Evolutionary conservation across 352 stramenopile species (phyloP).

Genomic region (Pythium folliculosum): DNA sequence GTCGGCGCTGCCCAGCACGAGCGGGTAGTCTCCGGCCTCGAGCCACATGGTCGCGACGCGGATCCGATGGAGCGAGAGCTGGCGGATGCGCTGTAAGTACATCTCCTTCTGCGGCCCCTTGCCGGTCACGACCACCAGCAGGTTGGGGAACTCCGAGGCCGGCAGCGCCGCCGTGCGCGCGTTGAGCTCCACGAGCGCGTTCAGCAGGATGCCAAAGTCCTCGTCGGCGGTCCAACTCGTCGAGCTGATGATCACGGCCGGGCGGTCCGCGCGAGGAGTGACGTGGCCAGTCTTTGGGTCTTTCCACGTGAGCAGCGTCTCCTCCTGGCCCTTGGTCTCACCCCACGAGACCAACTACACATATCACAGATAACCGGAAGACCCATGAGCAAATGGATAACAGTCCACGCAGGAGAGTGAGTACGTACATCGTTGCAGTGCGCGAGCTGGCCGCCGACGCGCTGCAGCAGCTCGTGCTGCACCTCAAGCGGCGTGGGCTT

Average conservation of each 20-base stretch:
- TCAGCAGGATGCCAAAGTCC: slow-evolving; percentile 97
- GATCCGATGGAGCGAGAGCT: slow-evolving; percentile 77
- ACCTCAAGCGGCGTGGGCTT: slow-evolving; percentile 74
- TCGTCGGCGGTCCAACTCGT: slow-evolving; percentile 99
- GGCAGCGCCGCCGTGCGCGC: slow-evolving; percentile 43
- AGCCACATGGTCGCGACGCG: slow-evolving; percentile 96
- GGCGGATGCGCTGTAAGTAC: slow-evolving; percentile 85
- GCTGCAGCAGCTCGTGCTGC: slow-evolving; percentile 90
- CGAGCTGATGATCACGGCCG: slow-evolving; percentile 89
- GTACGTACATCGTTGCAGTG: slow-evolving; percentile 74
- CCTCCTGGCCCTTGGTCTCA: slow-evolving; percentile 23
- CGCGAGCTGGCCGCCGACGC: slow-evolving; percentile 69
- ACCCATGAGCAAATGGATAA: not conserved
- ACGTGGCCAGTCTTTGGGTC: slow-evolving; percentile 30
- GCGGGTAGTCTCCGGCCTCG: slow-evolving; percentile 95
- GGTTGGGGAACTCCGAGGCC: slow-evolving; percentile 59
- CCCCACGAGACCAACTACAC: slow-evolving; percentile 28
- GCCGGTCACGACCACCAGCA: slow-evolving; percentile 96
- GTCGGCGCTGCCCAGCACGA: slow-evolving; percentile 93
- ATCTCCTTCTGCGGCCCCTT: slow-evolving; percentile 95
- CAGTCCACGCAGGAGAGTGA: not conserved
- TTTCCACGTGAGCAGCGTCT: slow-evolving; percentile 67
- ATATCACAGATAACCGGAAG: not conserved
- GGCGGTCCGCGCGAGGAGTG: slow-evolving; percentile 49
- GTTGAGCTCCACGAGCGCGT: slow-evolving; percentile 87